These are phyloP conservation scores for Dioscorea cayenensis DNA, from an alignment of 116 monocot genomes.

Conservation along the genomic window DNA sequence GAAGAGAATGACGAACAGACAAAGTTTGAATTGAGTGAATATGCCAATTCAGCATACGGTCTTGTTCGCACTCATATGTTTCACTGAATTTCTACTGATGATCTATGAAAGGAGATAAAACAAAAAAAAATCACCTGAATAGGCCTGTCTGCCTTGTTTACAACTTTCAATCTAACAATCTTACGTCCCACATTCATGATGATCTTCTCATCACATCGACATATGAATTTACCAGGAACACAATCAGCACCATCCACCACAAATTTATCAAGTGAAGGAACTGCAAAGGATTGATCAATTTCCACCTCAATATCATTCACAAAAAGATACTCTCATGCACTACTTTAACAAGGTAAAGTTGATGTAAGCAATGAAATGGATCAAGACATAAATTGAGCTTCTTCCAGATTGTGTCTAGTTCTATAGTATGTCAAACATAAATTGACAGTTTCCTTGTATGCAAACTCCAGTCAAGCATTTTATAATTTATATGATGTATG, in stretches of 20 bases:
- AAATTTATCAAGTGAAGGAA: slow-evolving; percentile 80
- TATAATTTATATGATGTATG: too few species aligned
- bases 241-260: slow-evolving; percentile 23
- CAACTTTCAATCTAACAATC: slow-evolving; percentile 58
- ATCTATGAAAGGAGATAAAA: background rate
- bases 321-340: background rate
- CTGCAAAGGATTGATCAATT: slow-evolving; percentile 30
- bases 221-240: slow-evolving; percentile 63
- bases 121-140: slow-evolving; percentile 65
- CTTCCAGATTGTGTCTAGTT: background rate
- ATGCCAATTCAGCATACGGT: too few species aligned
- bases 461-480: too few species aligned
- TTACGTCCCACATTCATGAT: slow-evolving; percentile 63
- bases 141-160: slow-evolving; percentile 92
- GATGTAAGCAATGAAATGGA: background rate
- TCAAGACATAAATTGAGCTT: background rate
- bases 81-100: too few species aligned
- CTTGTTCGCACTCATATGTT: too few species aligned
- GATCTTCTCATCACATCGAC: slow-evolving; percentile 36
- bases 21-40: too few species aligned
- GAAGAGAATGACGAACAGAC: too few species aligned
- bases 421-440: background rate
- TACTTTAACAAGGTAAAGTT: background rate
- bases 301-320: background rate
- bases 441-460: too few species aligned